Percentiles rank a stretch among this genome's conserved stretches.
These are phyloP conservation scores for Rhodotorula sphaerocarpa DNA, from an alignment of 768 basidiomycete genomes.

Conservation along the genomic window DNA sequence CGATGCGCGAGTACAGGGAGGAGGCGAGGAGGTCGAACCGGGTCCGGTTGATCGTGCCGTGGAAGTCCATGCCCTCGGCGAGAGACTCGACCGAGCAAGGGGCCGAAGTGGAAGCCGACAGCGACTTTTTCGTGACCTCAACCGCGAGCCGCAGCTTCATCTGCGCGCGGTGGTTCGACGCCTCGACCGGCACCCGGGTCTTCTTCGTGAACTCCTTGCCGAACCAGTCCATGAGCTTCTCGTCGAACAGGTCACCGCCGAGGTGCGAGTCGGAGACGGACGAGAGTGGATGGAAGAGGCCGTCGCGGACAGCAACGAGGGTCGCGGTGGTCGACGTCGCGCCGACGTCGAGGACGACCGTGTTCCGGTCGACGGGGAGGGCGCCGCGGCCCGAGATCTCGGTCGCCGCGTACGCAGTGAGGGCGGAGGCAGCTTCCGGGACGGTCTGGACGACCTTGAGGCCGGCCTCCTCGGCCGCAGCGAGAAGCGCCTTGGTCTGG, in stretches of 20 bases:
- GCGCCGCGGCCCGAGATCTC: conserved; percentile 42
- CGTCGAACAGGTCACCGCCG: conserved; percentile 67
- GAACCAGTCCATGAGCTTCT: conserved; percentile 79
- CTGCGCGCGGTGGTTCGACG: conserved; percentile 69
- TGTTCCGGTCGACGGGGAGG: conserved; percentile 55
- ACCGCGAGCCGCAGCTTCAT: conserved; percentile 88
- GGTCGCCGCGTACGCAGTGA: conserved; percentile 46
- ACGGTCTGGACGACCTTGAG: conserved; percentile 75
- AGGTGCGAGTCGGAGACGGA: conserved; percentile 47
- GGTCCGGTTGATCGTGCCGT: conserved; percentile 53
- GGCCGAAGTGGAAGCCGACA: conserved; percentile 75
- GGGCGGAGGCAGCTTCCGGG: conserved; percentile 74
- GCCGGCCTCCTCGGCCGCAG: conserved; percentile 70
- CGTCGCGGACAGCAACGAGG: conserved; percentile 59
- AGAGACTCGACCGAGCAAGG: conserved; percentile 89
- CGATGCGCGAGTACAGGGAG: conserved; percentile 32
- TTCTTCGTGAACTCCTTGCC: conserved; percentile 95
- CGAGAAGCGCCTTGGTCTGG: conserved; percentile 62
- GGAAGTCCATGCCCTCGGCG: conserved; percentile 87
- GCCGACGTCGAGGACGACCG: conserved; percentile 74
- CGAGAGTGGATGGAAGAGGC: conserved; percentile 63
- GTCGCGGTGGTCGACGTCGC: conserved; percentile 62
- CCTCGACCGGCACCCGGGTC: conserved; percentile 64
- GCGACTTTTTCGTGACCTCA: conserved; percentile 87
- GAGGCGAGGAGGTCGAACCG: conserved; percentile 47